Base-by-base conservation (phyloP, 352 stramenopile species). In the Phytopythium helicoides region DNA sequence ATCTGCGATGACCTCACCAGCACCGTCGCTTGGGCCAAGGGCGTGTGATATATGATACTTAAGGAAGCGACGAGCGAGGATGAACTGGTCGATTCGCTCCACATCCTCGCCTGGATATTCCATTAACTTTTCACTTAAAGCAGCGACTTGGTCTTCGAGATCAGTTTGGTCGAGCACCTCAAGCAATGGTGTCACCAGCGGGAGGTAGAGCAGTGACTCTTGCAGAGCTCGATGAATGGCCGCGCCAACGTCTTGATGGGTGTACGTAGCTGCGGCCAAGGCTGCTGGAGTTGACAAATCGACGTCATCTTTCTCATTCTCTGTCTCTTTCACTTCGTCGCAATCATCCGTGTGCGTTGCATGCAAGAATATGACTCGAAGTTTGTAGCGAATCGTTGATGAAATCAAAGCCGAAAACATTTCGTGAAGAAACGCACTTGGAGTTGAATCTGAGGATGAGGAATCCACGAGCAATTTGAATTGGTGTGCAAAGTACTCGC, bases 181-280 rank as follows among this genome's bases (percentile, higher is more conserved):
- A 22, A 68, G 44, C 18, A 81, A 49, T 10, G 66, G 66, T 2
- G 51, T 22, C 4, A 71, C 67, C 10, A 89, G 41, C 8, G 57
- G 42, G 16, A 51, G 47, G 54, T 74, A 89, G 41, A 76, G 16
- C 21, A 81, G 52, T 26, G 73, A 68, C 39, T 90, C 75, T 18
- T 80, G 66, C 14, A 92, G 39, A 26, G 76, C 79, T 25, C 73
- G 73, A 54, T 92, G 79, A 44, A 92, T 68, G 1, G 81, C 79
- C n/a, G 81, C 77, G n/a, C 79, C 81, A 52, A 89, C 75, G 49
- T 92, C 76, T 62, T 90, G 81, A 39, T 92, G 81, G 5, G 76
- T 60, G 38, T 90, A 90, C 23, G 47, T 64, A 0, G 71, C 74
- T 37, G 82, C 81, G 8, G 16, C 51, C 15, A 51, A 47, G 6